These are phyloP conservation scores for Pleochaeta shiraiana DNA, from an alignment of 2,329 filamentous ascomycete species.

Conservation along the genomic window DNA sequence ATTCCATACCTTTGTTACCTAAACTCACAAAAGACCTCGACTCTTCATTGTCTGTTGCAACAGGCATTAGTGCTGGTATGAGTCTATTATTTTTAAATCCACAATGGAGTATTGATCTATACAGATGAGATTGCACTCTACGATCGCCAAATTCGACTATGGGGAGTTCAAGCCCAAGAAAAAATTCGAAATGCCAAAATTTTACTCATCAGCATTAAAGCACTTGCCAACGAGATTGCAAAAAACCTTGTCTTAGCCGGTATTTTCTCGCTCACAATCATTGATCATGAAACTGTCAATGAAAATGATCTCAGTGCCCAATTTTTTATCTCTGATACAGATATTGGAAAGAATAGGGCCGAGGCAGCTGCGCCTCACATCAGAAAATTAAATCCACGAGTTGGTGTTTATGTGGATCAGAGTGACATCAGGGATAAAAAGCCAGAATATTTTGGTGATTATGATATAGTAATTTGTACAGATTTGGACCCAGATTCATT, in stretches of 20 bases:
- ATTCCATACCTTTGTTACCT: no score
- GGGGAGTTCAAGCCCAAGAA: slow-evolving; percentile 90
- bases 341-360: slow-evolving; percentile 68
- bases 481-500: slow-evolving; percentile 59
- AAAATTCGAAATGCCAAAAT: slow-evolving; percentile 79
- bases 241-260: slow-evolving; percentile 95
- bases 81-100: neutral
- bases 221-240: slow-evolving; percentile 79
- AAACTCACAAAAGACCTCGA: no score
- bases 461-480: slow-evolving; percentile 75
- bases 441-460: slow-evolving; percentile 53
- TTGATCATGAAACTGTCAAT: slow-evolving; percentile 55
- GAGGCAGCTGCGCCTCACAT: slow-evolving; percentile 58
- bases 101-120: slow-evolving; percentile 1
- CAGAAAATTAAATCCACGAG: slow-evolving; percentile 73
- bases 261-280: slow-evolving; percentile 71
- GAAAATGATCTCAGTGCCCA: slow-evolving; percentile 63
- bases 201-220: slow-evolving; percentile 70
- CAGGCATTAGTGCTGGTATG: slow-evolving; percentile 20
- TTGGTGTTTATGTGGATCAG: slow-evolving; percentile 50
- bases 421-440: slow-evolving; percentile 43
- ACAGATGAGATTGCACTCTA: slow-evolving; percentile 91
- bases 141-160: slow-evolving; percentile 90
- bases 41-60: slow-evolving; percentile 6
- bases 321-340: slow-evolving; percentile 51